These are phyloP conservation scores for Isoetes engelmannii DNA, from an alignment of 83 land plant genomes.

Conservation along the genomic window DNA sequence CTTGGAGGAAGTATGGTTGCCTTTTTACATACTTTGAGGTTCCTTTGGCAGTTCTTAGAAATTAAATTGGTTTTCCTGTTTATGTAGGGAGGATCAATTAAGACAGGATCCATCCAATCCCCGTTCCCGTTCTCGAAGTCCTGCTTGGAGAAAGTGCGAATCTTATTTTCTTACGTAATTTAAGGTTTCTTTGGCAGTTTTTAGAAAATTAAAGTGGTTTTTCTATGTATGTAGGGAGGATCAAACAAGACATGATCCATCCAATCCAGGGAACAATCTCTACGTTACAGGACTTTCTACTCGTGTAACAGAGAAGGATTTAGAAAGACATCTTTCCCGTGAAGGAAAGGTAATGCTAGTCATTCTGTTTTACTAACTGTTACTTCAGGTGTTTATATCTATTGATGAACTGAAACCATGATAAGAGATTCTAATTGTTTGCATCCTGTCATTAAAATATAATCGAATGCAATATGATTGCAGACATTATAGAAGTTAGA, in stretches of 20 bases:
- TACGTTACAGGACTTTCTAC: slow-evolving; percentile 69
- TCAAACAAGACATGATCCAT: slow-evolving; percentile 24
- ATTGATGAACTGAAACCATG: too few relatives aligned
- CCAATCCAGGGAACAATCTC: slow-evolving; percentile 69
- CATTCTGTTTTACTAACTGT: neutral
- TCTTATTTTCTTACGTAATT: neutral
- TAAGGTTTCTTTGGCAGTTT: neutral
- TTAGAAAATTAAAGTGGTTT: neutral
- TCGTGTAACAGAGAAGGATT: slow-evolving; percentile 46
- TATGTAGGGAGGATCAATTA: neutral
- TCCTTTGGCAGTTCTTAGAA: too few relatives aligned
- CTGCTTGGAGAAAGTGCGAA: neutral
- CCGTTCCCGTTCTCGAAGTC: neutral
- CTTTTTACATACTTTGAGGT: neutral
- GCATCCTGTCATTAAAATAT: too few relatives aligned
- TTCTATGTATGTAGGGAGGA: neutral
- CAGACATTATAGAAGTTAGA: too few relatives aligned
- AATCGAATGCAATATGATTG: too few relatives aligned
- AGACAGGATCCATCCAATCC: slow-evolving; percentile 47
- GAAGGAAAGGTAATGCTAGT: slow-evolving; percentile 52
- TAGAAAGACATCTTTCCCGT: slow-evolving; percentile 51
- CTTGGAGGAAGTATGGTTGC: slow-evolving; percentile 1
- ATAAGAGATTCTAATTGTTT: too few relatives aligned
- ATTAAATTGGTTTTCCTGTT: slow-evolving; percentile 5
- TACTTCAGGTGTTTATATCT: neutral